Base-by-base conservation (phyloP, 768 basidiomycete genomes). In the Saitozyma sp. region DNA sequence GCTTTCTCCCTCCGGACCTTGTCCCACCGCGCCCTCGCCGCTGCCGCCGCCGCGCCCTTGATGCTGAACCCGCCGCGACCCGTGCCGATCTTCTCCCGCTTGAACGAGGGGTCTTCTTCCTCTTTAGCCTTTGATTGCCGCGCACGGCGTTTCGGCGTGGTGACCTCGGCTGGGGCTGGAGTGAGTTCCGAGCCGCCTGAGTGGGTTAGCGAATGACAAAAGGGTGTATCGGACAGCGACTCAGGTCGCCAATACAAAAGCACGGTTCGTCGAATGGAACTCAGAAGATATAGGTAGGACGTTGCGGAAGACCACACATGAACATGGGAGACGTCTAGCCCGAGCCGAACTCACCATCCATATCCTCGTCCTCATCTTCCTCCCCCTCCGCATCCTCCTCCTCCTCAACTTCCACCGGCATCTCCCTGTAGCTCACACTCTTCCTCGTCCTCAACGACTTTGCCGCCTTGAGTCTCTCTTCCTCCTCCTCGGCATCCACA, bases 1-100 rank as follows among this genome's bases (percentile, higher is more conserved):
- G 75, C 76, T 45, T 61, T 76, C 57, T 78, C 78, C 38, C 69
- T 73, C 8, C 81, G 80, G 45, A 79, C 78, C 45, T 82, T 83
- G 29, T 62, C 80, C 56, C 73, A 80, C 29, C 73, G 71, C n/a
- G 74, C 79, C 4, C 75, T 77, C 0, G 75, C 79, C 14, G 64
- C 78, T 46, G 68, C 73, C 9, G 66, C 62, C 8, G 69, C 71
- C 39, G 68, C 75, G 11, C 70, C 71, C 45, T 73, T 70, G 52
- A 73, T 68, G 38, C 67, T 68, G 63, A 74, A 73, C 19, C 78
- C 80, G 0, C 82, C 82, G 37, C 80, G 77, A 52, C 67, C 72
- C 14, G 69, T 62, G 20, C 70, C 75, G 40, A 81, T 78, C 46
- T 66, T 64, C 42, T 74, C 73, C 6, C 50, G 19, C 37, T 64